Evolutionary conservation across 805 yeast species (phyloP).

Genomic region (Spathaspora sp.): DNA sequence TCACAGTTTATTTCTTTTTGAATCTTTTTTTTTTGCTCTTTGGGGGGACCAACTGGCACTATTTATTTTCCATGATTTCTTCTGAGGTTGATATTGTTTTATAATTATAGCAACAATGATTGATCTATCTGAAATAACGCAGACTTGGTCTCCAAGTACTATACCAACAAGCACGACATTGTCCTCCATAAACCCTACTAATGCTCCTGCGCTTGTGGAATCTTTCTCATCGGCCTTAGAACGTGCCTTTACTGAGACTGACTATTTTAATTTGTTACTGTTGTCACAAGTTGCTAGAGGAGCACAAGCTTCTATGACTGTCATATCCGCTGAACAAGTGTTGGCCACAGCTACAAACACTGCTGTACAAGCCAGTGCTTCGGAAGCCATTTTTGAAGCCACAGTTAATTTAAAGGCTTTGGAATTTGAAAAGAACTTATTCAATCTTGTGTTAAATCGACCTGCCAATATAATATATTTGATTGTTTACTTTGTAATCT

Average conservation of each 20-base stretch:
- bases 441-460: constrained; percentile 18
- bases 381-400: constrained; percentile 29
- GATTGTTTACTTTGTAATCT: constrained; percentile 21
- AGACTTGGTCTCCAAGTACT: constrained; percentile 21
- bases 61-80: not conserved
- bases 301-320: constrained; percentile 33
- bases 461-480: constrained; percentile 32
- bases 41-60: not conserved
- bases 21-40: not conserved
- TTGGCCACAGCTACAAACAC: constrained; percentile 37
- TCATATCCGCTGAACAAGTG: constrained; percentile 31
- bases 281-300: constrained; percentile 27
- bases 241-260: constrained; percentile 19
- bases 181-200: constrained; percentile 19
- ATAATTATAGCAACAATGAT: not conserved
- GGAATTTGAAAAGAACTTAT: constrained; percentile 25
- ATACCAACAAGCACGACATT: constrained; percentile 27
- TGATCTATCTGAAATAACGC: not conserved
- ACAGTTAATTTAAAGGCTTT: constrained; percentile 29
- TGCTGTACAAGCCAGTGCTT: constrained; percentile 22
- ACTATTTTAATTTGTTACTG: constrained; percentile 12
- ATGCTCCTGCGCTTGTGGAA: constrained; percentile 16
- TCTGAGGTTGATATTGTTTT: not conserved
- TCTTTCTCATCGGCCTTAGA: constrained; percentile 13
- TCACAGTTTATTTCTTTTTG: not conserved